Evolutionary conservation across 2,329 filamentous ascomycete species (phyloP).

Genomic region (Botrytis galanthina): DNA sequence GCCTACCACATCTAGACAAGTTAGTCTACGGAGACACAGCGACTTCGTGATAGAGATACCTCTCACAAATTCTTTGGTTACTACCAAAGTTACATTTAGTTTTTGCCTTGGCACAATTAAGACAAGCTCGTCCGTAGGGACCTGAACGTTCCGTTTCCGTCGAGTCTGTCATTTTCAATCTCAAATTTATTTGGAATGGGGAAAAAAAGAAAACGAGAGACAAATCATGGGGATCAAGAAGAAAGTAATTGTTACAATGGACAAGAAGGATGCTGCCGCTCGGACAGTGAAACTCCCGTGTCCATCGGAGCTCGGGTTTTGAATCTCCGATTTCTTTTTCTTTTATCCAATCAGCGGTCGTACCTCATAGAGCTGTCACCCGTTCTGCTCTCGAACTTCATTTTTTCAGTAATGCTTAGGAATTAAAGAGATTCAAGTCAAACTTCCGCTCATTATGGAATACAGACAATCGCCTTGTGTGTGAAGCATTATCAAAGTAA

Average conservation of each 20-base stretch:
- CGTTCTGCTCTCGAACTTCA: neutral
- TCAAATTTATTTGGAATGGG: neutral
- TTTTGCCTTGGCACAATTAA: conserved; percentile 16
- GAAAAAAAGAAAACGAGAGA: neutral
- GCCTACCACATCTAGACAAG: conserved; percentile 22
- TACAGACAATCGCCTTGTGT: neutral
- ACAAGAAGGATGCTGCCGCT: neutral
- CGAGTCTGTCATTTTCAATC: neutral
- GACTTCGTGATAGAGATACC: neutral
- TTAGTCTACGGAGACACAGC: neutral
- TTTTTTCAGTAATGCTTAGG: neutral
- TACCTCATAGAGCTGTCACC: neutral
- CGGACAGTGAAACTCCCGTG: neutral
- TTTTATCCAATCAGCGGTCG: neutral
- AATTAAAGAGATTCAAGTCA: neutral
- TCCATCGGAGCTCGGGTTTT: conserved; percentile 1
- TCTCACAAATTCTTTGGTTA: conserved; percentile 12
- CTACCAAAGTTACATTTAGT: conserved; percentile 14
- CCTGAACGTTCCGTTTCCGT: conserved; percentile 12
- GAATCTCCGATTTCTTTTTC: neutral
- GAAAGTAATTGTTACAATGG: neutral
- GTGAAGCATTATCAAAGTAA: neutral
- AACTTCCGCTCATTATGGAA: neutral
- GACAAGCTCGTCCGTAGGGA: conserved; percentile 13
- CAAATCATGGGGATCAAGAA: neutral